Conservation (phyloP, 345 rosid species). For the Pseudoturritis turrita region DNA sequence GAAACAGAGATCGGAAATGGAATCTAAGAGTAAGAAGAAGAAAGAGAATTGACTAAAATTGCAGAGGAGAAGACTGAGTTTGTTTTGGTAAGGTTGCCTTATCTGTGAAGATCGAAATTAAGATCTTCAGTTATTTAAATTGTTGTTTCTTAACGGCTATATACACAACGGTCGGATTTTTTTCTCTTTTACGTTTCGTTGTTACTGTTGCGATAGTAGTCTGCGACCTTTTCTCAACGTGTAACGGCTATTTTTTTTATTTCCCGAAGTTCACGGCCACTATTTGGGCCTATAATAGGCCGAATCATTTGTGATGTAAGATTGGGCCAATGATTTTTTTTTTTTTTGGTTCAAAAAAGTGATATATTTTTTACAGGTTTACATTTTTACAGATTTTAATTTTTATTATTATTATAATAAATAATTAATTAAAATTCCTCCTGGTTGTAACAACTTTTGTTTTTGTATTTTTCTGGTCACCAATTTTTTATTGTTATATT, state of each 20-base stretch:
- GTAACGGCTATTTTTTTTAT: constrained; percentile 31
- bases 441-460: neutral
- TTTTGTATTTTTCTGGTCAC: neutral
- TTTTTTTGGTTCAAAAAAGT: no score
- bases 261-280: neutral
- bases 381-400: no score
- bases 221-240: neutral
- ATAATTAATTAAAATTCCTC: no score
- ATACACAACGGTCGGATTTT: constrained; percentile 38
- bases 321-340: no score
- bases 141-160: constrained; percentile 22
- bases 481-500: neutral
- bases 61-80: constrained; percentile 9
- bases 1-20: neutral
- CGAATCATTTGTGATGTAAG: neutral
- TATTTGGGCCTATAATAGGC: constrained; percentile 11
- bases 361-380: neutral
- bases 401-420: no score
- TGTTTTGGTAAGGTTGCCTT: constrained; percentile 2
- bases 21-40: constrained; percentile 12
- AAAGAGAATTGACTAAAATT: neutral
- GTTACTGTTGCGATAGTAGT: neutral
- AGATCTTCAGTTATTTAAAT: constrained; percentile 36
- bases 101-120: neutral
- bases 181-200: constrained; percentile 7